Base-by-base conservation (phyloP, 129 eudicot species). In the Mikania micrantha region DNA sequence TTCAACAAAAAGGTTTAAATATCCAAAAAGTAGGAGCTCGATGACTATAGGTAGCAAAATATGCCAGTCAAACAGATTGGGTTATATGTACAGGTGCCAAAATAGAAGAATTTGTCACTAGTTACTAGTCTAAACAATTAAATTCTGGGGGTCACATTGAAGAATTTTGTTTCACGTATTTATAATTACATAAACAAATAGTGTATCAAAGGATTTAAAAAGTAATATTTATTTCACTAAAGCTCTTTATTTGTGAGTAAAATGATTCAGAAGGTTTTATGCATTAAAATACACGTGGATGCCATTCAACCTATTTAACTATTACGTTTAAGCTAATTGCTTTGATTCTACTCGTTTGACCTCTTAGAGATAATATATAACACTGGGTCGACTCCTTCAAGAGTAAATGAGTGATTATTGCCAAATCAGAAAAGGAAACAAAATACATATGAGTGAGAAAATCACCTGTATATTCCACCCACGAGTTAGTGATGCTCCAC, bases 381-480 rank as follows among this genome's bases (percentile, higher is more conserved):
- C 38, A 27, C n/a, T 3, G 20, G 38, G 62, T 56, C 35, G 54
- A 48, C 17, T 38, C 19, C 27, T 56, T 21, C 10, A 56, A 56
- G 25, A 25, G 21, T 11, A 56, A 11, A 5, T 13, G 17, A 56
- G 17, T 27, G 11, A 5, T 10, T 24, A 56, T 56, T 56, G 20
- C 35, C 38, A 56, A 28, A 35, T 5, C 19, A 25, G 27, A 56
- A 38, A 56, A 56, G 19, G 62, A 27, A 56, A 13, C 35, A 56
- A 22, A 38, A 59, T n/a, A 50, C 35, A 28, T 0, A 31, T 36
- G 62, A 45, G 29, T 1, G 57, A 32, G 68, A 40, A 3, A 38
- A 49, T 21, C 76, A 93, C 99, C 96, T 93, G 99, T 67, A 89
- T 83, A 70, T 86, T 93, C 99, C 99, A 93, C 68, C 99, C 99